Evolutionary conservation across 2,329 filamentous ascomycete genomes (phyloP).

Genomic region (Aspergillus fischeri): DNA sequence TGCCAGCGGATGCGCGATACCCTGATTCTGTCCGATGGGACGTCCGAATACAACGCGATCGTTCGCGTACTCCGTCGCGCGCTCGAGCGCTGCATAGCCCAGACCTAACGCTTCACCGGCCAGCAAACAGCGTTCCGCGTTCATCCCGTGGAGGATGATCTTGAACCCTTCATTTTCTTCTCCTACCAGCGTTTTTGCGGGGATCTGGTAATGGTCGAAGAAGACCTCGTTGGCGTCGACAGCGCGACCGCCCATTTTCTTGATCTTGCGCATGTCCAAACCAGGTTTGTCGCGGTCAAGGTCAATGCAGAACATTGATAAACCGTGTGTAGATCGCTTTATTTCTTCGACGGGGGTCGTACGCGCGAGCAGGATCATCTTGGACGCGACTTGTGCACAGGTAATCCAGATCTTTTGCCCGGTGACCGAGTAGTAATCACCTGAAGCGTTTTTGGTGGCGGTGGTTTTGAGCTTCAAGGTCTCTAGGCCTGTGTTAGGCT

Average conservation of each 20-base stretch:
- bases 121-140: slow-evolving; percentile 69
- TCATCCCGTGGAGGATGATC: slow-evolving; percentile 75
- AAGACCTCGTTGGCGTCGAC: slow-evolving; percentile 86
- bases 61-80: slow-evolving; percentile 60
- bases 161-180: slow-evolving; percentile 73
- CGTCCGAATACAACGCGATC: slow-evolving; percentile 60
- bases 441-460: slow-evolving; percentile 52
- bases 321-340: slow-evolving; percentile 65
- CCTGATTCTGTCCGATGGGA: slow-evolving; percentile 58
- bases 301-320: slow-evolving; percentile 78
- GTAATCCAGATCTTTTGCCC: slow-evolving; percentile 91
- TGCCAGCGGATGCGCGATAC: slow-evolving; percentile 56
- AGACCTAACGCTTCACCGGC: slow-evolving; percentile 77
- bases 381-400: slow-evolving; percentile 73
- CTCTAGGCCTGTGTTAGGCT: slow-evolving; percentile 75
- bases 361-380: slow-evolving; percentile 78
- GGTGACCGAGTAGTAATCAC: slow-evolving; percentile 60
- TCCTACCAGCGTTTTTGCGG: slow-evolving; percentile 63
- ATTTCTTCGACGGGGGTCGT: slow-evolving; percentile 67
- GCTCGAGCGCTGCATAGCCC: slow-evolving; percentile 66
- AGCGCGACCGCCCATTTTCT: slow-evolving; percentile 80
- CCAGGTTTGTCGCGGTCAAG: slow-evolving; percentile 59
- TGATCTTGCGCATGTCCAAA: slow-evolving; percentile 66
- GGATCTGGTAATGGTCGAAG: slow-evolving; percentile 72
- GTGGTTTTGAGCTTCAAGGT: slow-evolving; percentile 66